Evolutionary conservation across 352 stramenopile genomes (phyloP), one percentile per base, ranked within the genome.

Genomic region (Globisporangium carolinianum): DNA sequence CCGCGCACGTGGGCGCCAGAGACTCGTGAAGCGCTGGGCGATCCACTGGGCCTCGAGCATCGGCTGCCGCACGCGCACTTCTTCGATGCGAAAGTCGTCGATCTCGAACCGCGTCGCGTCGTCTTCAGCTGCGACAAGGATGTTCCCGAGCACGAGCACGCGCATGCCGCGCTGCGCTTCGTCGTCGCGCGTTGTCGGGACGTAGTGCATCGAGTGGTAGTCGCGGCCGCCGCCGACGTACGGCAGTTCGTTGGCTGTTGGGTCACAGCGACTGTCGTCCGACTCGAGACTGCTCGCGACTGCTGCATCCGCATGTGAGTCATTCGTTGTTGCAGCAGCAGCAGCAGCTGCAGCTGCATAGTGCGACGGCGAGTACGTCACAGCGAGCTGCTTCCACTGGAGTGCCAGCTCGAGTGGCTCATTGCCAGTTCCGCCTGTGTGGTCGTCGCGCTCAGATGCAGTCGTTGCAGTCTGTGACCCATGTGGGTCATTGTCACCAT

Each of bases 151-250:
- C 11, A 90, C 71, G 36, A 90, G 69, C 55, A 90, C 74, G 51
- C 78, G 68, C 51, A 84, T 65, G 8, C 77, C 80, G 10, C 53
- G 57, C 8, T 49, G 45, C 5, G 38, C 50, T 52, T 79, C 73
- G 12, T 86, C 72, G 36, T 73, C 61, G 5, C 17, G 53, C 14
- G 67, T 58, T 17, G 66, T 58, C 38, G 75, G 59, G 7, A 89
- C 66, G 56, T 91, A 91, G 65, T 91, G 81, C 78, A 91, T 89
- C 10, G 75, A 74, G 65, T 88, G 78, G 58, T 86, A 78, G 58
- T 87, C 75, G 42, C 81, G 75, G 0, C 62, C 65, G n/a, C 37
- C 35, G 4, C 62, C 68, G 0, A 68, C 39, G 11, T 70, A 52
- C 32, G 55, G 46, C 10, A 63, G 47, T 14, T 67, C 55, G 38